Evolutionary conservation across 2,329 filamentous ascomycete genomes (phyloP).

Genomic region (Colletotrichum sp.): DNA sequence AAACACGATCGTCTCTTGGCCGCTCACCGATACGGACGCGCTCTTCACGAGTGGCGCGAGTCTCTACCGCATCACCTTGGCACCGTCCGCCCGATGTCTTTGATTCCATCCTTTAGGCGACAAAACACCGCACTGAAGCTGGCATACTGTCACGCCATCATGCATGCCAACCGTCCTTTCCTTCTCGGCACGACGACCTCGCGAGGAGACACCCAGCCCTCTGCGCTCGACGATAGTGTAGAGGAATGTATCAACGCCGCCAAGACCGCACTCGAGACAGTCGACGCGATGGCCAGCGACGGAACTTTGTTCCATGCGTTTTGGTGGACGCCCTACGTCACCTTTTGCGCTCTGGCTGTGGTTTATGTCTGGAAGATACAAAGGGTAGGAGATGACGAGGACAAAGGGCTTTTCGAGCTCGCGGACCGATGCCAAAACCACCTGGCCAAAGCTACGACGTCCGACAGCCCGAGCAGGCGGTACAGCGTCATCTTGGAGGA

Average conservation of each 20-base stretch:
- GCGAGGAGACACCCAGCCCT: conserved; percentile 44
- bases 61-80: conserved; percentile 48
- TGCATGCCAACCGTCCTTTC: conserved; percentile 61
- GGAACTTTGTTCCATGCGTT: conserved; percentile 41
- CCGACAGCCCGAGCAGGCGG: conserved; percentile 48
- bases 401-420: conserved; percentile 23
- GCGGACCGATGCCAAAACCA: conserved; percentile 50
- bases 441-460: conserved; percentile 41
- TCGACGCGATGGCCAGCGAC: conserved; percentile 43
- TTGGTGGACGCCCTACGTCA: conserved; percentile 60
- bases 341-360: conserved; percentile 59
- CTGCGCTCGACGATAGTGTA: conserved; percentile 41
- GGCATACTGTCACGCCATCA: conserved; percentile 59
- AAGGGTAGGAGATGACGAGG: conserved; percentile 14
- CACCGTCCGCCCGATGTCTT: conserved; percentile 46
- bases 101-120: conserved; percentile 48
- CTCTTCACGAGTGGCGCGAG: conserved; percentile 43
- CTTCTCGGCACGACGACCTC: conserved; percentile 40
- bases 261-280: conserved; percentile 46
- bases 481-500: conserved; percentile 60
- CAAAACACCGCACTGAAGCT: conserved; percentile 60
- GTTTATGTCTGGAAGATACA: conserved; percentile 55
- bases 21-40: conserved; percentile 39
- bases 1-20: conserved; percentile 39
- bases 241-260: conserved; percentile 53